Evolutionary conservation across 2,329 filamentous ascomycete species (phyloP).

Genomic region (Scedosporium aurantiacum): DNA sequence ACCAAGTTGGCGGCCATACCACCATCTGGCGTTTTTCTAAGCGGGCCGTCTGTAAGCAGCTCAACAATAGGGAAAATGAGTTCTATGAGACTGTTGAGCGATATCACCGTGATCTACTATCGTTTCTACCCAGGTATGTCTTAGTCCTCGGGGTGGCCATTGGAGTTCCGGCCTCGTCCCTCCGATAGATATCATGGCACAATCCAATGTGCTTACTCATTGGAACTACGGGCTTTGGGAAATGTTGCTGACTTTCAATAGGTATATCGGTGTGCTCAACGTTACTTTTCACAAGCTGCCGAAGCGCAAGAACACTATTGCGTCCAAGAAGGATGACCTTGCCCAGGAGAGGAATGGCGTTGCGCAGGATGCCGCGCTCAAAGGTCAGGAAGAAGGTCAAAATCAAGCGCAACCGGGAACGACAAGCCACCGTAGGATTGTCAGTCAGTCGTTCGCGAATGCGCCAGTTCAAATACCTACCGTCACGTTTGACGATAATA

Average conservation of each 20-base stretch:
- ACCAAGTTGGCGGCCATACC: constrained; percentile 94
- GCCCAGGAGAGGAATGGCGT: constrained; percentile 12
- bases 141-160: constrained; percentile 12
- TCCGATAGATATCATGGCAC: not conserved
- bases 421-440: constrained; percentile 27
- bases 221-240: not conserved
- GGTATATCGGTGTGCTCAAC: constrained; percentile 94
- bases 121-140: constrained; percentile 74
- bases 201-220: not conserved
- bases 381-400: constrained; percentile 6
- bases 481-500: constrained; percentile 87
- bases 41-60: constrained; percentile 90
- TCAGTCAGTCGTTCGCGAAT: constrained; percentile 67
- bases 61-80: constrained; percentile 96
- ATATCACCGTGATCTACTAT: constrained; percentile 77
- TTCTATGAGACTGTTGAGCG: constrained; percentile 96
- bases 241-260: constrained; percentile 24
- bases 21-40: constrained; percentile 94
- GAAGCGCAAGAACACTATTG: constrained; percentile 48
- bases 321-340: constrained; percentile 34
- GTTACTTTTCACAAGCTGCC: constrained; percentile 84
- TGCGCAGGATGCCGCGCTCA: not conserved
- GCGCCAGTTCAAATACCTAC: constrained; percentile 61
- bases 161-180: not conserved
- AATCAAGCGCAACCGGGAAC: constrained; percentile 11